Evolutionary conservation across 345 rosid genomes (phyloP).

Genomic region (Gossypium bickii): DNA sequence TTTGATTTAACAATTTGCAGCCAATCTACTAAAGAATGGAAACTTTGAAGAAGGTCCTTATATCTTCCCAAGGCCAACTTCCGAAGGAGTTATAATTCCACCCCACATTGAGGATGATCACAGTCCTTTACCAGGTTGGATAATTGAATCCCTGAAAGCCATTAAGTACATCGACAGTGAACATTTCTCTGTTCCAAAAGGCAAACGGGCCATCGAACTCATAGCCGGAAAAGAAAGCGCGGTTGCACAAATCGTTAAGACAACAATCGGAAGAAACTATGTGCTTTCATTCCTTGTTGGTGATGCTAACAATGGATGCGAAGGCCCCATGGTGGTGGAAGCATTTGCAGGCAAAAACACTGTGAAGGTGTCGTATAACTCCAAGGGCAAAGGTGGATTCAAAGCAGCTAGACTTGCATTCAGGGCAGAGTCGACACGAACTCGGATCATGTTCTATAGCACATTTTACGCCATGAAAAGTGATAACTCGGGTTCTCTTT

Average conservation of each 20-base stretch:
- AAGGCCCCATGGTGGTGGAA: conserved; percentile 60
- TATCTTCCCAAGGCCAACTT: conserved; percentile 32
- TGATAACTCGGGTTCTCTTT: conserved; percentile 65
- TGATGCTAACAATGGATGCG: conserved; percentile 55
- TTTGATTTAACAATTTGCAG: conserved; percentile 15
- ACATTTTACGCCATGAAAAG: conserved; percentile 55
- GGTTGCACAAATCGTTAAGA: conserved; percentile 50
- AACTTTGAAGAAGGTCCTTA: conserved; percentile 77
- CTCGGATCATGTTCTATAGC: conserved; percentile 61
- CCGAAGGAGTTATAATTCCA: conserved; percentile 71
- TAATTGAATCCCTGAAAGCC: conserved; percentile 73
- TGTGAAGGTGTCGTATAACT: conserved; percentile 37
- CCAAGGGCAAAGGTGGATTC: conserved; percentile 66
- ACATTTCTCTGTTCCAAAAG: conserved; percentile 53
- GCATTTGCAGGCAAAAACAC: conserved; percentile 53
- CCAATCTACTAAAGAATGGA: conserved; percentile 65
- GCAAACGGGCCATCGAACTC: conserved; percentile 62
- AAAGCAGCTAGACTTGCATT: conserved; percentile 41
- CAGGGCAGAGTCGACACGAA: conserved; percentile 42
- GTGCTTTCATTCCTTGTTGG: conserved; percentile 56
- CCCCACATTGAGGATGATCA: conserved; percentile 64
- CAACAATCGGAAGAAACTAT: conserved; percentile 36
- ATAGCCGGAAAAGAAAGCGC: conserved; percentile 78
- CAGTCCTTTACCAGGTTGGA: conserved; percentile 75
- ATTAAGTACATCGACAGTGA: conserved; percentile 59